A percentile compares a stretch with the other conserved stretches of the same genome.
Evolutionary conservation across 2,329 filamentous ascomycete species (phyloP).

Genomic region (Ophiocordyceps robertsii): DNA sequence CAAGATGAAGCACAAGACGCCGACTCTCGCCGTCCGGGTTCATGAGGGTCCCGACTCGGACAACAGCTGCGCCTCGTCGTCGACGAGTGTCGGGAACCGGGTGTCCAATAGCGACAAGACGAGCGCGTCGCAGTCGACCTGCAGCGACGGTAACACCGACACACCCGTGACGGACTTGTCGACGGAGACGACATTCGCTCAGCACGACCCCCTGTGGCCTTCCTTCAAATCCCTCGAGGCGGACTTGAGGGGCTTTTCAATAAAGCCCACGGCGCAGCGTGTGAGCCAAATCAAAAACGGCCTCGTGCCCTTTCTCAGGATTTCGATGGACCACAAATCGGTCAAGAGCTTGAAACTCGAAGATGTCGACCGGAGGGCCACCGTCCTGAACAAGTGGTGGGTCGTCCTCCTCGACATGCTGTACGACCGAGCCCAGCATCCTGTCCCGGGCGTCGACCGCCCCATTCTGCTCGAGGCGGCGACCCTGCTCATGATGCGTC

Average conservation of each 20-base stretch:
- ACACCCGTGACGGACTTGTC: constrained; percentile 27
- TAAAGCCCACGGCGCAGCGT: constrained; percentile 60
- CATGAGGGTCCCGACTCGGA: constrained; percentile 23
- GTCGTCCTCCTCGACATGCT: constrained; percentile 68
- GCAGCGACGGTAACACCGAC: constrained; percentile 22
- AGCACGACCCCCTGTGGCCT: constrained; percentile 40
- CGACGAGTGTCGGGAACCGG: constrained; percentile 29
- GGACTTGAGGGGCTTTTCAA: constrained; percentile 44
- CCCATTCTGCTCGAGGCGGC: constrained; percentile 68
- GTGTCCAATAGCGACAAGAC: constrained; percentile 22
- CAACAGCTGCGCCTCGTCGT: constrained; percentile 32
- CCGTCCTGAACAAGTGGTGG: constrained; percentile 88
- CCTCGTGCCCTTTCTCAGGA: constrained; percentile 65
- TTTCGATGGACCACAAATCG: constrained; percentile 54
- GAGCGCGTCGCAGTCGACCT: constrained; percentile 24
- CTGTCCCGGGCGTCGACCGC: constrained; percentile 72
- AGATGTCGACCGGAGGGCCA: constrained; percentile 67
- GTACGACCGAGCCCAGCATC: constrained; percentile 51
- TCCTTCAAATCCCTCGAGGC: constrained; percentile 40
- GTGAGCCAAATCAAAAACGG: constrained; percentile 60
- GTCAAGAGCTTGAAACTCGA: constrained; percentile 54
- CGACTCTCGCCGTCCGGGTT: constrained; percentile 26
- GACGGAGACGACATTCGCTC: constrained; percentile 26
- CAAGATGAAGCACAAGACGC: constrained; percentile 33
- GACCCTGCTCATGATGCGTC: constrained; percentile 71